Conservation (phyloP, 345 rosid species). For the Clausena lansium region DNA sequence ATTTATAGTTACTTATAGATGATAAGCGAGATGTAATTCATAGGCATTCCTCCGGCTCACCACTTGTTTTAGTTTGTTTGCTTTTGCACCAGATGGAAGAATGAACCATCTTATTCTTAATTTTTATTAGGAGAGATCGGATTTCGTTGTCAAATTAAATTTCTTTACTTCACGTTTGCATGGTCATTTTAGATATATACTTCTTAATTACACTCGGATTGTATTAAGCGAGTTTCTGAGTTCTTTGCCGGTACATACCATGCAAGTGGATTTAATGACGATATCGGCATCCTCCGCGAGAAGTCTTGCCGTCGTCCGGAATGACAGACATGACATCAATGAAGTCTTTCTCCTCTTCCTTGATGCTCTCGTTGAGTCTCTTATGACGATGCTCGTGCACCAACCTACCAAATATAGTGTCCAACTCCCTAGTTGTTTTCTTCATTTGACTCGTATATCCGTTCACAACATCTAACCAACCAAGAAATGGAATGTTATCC, state of each 20-base stretch:
- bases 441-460: conserved; percentile 30
- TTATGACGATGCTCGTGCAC: conserved; percentile 35
- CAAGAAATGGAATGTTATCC: conserved; percentile 31
- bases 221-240: too few species aligned
- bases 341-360: conserved; percentile 34
- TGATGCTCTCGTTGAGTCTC: conserved; percentile 5
- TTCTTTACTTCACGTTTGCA: too few species aligned
- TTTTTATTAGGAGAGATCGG: too few species aligned
- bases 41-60: background rate
- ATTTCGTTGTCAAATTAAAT: too few species aligned
- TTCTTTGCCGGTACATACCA: too few species aligned
- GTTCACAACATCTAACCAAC: conserved; percentile 31
- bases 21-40: background rate
- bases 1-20: background rate
- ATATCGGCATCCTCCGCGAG: conserved; percentile 40
- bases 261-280: too few species aligned
- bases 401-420: conserved; percentile 39
- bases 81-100: background rate
- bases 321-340: conserved; percentile 52
- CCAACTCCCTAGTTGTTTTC: conserved; percentile 36
- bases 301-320: conserved; percentile 34
- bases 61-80: too few species aligned
- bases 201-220: too few species aligned
- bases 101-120: background rate
- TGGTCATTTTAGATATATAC: too few species aligned